Evolutionary conservation across 306 rosid genomes (phyloP), one percentile per base, ranked within the genome.

Genomic region (Vigna hirtella): DNA sequence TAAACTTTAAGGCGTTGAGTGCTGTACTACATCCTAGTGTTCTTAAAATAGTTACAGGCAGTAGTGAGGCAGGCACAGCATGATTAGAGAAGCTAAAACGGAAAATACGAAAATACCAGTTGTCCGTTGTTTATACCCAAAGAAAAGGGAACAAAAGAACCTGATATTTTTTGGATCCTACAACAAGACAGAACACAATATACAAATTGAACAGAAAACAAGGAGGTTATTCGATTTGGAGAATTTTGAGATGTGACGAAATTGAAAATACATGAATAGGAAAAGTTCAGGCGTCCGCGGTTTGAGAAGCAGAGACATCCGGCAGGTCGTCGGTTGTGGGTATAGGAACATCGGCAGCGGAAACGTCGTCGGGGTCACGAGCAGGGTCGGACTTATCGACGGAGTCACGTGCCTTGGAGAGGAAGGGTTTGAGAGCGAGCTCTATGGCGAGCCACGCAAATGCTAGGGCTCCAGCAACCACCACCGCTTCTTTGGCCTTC

Each of bases 381-480:
- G 90, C 53, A 11, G 94, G 93, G 90, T 95, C 97, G 14, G 98
- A 86, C 72, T 88, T 88, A 83, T 86, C 87, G 30, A 95, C 82
- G 45, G 91, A 84, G 10, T 79, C 67, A 1, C 98, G 95, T 14
- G 86, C 63, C 76, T 81, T 89, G 66, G 69, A 77, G 16, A 92
- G 94, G 68, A 89, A 82, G 74, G 98, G 98, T 73, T 93, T 93
- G 85, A 92, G 66, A 20, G 96, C 97, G 9, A 91, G 72, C 87
- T 95, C 98, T 2, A 95, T 85, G 42, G 96, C 89, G 12, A 88
- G 68, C 98, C 99, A 95, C 0, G 68, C 98, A 1, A 83, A 76
- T 0, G 98, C 93, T 48, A 92, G 89, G 86, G 96, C 97, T 79
- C 97, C 96, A 7, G 83, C 82, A 24, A 91, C 91, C 66, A 93